These are phyloP conservation scores for Termitomyces sp. DNA, from an alignment of 768 basidiomycete genomes.

Conservation along the genomic window DNA sequence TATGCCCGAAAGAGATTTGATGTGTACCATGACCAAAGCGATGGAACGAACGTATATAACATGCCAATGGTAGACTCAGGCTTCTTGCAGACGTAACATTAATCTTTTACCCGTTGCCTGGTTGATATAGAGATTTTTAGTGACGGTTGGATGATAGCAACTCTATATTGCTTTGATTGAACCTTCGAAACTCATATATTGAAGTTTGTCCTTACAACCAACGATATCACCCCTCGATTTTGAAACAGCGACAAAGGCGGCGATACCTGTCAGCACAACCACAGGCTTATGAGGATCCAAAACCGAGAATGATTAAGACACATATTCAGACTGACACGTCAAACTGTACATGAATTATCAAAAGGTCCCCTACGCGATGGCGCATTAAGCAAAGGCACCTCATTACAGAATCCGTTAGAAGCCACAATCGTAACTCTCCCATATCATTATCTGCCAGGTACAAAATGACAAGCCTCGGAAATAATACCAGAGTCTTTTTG, in stretches of 20 bases:
- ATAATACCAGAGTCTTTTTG: neutral
- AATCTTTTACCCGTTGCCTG: neutral
- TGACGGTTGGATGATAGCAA: too few relatives aligned
- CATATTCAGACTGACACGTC: neutral
- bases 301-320: neutral
- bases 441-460: neutral
- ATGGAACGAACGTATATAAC: neutral
- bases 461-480: neutral
- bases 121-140: too few relatives aligned
- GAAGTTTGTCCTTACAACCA: too few relatives aligned
- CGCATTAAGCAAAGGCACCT: too few relatives aligned
- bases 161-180: neutral
- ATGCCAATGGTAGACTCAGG: neutral
- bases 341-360: neutral
- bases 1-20: neutral
- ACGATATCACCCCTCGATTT: neutral
- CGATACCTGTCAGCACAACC: neutral
- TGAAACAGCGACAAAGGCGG: neutral
- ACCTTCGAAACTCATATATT: neutral
- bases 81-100: neutral
- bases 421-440: neutral
- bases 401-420: too few relatives aligned
- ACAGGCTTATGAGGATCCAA: neutral
- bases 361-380: too few relatives aligned
- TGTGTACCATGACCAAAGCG: neutral